Base-by-base conservation (phyloP, 352 stramenopile genomes). In the Phytophthora lateralis region DNA sequence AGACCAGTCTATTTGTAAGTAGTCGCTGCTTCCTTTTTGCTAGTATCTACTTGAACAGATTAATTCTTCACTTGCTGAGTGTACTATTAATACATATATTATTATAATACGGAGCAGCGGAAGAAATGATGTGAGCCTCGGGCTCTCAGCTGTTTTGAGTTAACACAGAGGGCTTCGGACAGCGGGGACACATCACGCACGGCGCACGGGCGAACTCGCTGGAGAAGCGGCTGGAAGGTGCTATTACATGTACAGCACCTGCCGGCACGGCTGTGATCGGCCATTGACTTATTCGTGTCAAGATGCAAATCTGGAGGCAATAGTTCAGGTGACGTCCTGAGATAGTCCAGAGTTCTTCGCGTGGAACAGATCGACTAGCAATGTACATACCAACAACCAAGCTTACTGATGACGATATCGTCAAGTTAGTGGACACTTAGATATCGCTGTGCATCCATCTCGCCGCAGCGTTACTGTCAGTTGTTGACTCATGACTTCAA, bases 291-390 rank as follows among this genome's bases (percentile, higher is more conserved):
- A 43, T 43, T 43, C 37, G 12, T 39, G n/a, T 43, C 37, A 43
- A 43, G 37, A 21, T 21, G 38, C 38, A 44, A 44, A 44, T 44
- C 38, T 41, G n/a, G n/a, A 44, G n/a, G 38, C 38, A 14, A n/a
- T 3, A 24, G 12, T 41, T 15, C 4, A 15, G 8, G 9, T 15
- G 30, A 37, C 30, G 12, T 37, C 12, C 10, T 37, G 12, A 15
- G 30, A 37, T 37, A 37, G 8, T 37, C 30, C 30, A 9, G 35
- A 41, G 35, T 11, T 18, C 35, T 41, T 41, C 35, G 35, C 15
- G 35, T 9, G 30, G 8, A 15, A 38, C 10, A 38, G 10, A 3
- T 24, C 21, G 21, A 24, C 21, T 24, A n/a, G n/a, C n/a, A n/a
- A n/a, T n/a, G n/a, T n/a, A n/a, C n/a, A n/a, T n/a, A n/a, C n/a